phyloP scores from a whole-genome alignment of 805 yeast genomes.

The Komagataella pseudopastoris region DNA sequence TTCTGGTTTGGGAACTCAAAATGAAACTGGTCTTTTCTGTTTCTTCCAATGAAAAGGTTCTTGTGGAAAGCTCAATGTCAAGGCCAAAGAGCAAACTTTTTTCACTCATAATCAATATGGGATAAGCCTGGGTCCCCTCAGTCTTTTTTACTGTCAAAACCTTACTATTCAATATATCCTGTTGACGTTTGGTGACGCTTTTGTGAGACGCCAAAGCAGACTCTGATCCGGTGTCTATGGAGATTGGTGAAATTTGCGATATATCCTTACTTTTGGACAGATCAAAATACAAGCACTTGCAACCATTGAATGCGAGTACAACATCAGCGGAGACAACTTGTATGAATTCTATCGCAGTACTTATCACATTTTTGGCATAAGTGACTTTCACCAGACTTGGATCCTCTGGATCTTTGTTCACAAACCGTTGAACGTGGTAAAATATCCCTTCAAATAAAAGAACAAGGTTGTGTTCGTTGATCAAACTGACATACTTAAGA shows the following conservation, averaged over 20 bases:
- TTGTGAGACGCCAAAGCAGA: background rate
- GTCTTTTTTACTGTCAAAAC: slow-evolving; percentile 9
- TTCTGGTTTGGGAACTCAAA: slow-evolving; percentile 10
- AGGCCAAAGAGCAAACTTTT: slow-evolving; percentile 36
- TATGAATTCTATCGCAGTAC: slow-evolving; percentile 14
- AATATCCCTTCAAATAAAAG: background rate
- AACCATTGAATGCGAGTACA: slow-evolving; percentile 19
- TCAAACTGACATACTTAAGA: background rate
- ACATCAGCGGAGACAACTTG: slow-evolving; percentile 5
- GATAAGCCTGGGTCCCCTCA: slow-evolving; percentile 28
- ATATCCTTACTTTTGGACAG: slow-evolving; percentile 10
- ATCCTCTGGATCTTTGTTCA: background rate
- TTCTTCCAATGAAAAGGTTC: background rate
- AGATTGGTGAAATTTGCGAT: slow-evolving; percentile 13
- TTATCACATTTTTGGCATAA: slow-evolving; percentile 15
- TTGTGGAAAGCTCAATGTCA: slow-evolving; percentile 22
- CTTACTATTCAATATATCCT: background rate
- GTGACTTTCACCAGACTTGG: slow-evolving; percentile 6
- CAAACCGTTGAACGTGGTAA: background rate
- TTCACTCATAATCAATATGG: slow-evolving; percentile 28
- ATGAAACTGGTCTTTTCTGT: background rate
- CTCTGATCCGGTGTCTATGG: slow-evolving; percentile 17
- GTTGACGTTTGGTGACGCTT: background rate
- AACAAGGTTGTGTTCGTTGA: background rate
- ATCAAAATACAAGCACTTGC: slow-evolving; percentile 17